Evolutionary conservation across 768 basidiomycete species (phyloP).

Genomic region (Termitomyces sp.): DNA sequence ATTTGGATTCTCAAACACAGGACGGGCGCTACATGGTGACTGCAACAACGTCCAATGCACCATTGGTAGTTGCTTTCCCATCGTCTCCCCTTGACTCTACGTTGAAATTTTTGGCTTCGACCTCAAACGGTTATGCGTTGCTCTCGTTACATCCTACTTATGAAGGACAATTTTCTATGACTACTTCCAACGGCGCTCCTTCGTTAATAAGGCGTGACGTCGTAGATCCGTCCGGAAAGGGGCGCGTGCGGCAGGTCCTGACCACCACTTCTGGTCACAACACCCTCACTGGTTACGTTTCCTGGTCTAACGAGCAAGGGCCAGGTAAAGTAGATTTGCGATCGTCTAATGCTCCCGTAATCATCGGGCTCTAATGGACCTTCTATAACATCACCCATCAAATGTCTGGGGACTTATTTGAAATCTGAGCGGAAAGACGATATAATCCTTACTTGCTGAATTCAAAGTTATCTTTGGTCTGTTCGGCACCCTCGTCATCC

Average conservation of each 20-base stretch:
- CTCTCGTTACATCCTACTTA: slow-evolving; percentile 28
- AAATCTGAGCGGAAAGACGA: not conserved
- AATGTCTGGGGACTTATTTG: not conserved
- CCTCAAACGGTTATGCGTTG: slow-evolving; percentile 27
- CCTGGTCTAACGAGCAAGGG: slow-evolving; percentile 14
- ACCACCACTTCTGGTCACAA: not conserved
- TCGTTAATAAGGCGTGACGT: slow-evolving; percentile 4
- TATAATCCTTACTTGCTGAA: not conserved
- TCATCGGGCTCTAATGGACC: slow-evolving; percentile 9
- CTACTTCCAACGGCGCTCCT: slow-evolving; percentile 13
- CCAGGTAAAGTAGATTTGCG: slow-evolving; percentile 9
- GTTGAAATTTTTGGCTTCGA: slow-evolving; percentile 22
- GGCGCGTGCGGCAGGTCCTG: slow-evolving; percentile 14
- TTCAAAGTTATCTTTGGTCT: not conserved
- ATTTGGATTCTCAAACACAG: slow-evolving; percentile 23
- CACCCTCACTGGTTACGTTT: slow-evolving; percentile 11
- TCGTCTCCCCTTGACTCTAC: slow-evolving; percentile 29
- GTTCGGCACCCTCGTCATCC: not conserved
- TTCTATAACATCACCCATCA: not conserved
- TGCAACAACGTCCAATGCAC: slow-evolving; percentile 27
- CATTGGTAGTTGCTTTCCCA: slow-evolving; percentile 22
- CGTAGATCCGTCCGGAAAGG: slow-evolving; percentile 19
- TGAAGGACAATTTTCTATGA: slow-evolving; percentile 28
- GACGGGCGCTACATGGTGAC: slow-evolving; percentile 28
- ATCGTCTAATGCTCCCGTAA: slow-evolving; percentile 14